A percentile compares a stretch with the other conserved stretches of the same genome.
Conservation (phyloP, 352 stramenopile genomes). For the Phytophthora sojae region DNA sequence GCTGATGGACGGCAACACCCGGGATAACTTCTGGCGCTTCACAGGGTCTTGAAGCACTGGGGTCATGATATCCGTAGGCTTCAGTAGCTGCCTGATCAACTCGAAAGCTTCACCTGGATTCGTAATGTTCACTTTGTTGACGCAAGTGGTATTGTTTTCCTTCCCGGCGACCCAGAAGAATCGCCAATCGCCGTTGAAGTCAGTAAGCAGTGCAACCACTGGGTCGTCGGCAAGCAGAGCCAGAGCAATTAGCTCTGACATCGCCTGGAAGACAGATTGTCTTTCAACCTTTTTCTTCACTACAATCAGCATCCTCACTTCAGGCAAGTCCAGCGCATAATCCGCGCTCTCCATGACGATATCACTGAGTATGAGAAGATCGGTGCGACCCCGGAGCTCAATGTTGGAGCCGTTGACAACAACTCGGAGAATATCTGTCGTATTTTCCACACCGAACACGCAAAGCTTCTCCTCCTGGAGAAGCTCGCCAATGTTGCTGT, state of each 20-base stretch:
- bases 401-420: no score
- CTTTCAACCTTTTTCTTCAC: constrained; percentile 49
- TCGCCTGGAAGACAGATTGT: constrained; percentile 42
- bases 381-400: constrained; percentile 44
- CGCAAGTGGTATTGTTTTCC: no score
- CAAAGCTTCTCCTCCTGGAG: no score
- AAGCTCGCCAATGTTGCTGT: no score
- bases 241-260: constrained; percentile 55
- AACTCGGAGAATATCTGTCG: no score
- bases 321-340: no score
- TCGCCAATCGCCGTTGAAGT: constrained; percentile 43
- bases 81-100: no score
- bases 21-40: constrained; percentile 51
- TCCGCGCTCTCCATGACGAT: no score
- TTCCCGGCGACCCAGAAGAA: constrained; percentile 57
- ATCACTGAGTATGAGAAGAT: constrained; percentile 57
- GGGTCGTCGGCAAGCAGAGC: constrained; percentile 45
- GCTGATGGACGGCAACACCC: constrained; percentile 30
- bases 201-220: constrained; percentile 58
- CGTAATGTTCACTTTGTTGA: no score
- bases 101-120: constrained; percentile 38
- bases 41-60: no score
- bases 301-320: constrained; percentile 57
- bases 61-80: no score
- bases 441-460: constrained; percentile 47